Base-by-base conservation (phyloP, 225 moss, liverwort and hornwort species). In the Physcomitrellopsis africana region DNA sequence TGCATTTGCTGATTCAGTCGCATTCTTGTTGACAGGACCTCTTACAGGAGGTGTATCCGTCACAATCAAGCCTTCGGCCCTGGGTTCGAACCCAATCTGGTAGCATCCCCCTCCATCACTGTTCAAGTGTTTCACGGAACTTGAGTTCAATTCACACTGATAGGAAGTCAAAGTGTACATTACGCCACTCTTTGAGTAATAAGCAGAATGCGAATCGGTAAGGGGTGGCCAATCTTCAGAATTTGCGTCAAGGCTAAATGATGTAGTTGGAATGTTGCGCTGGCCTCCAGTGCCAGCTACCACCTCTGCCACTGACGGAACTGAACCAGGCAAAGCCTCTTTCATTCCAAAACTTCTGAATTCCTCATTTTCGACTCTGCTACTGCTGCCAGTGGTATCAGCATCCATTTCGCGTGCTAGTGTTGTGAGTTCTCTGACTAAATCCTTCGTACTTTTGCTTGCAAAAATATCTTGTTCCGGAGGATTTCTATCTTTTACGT, bases 191-290 rank as follows among this genome's bases (percentile, higher is more conserved):
- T 80, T 80, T 59, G 70, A 37, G 75, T 51, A 52, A 0, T 47
- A 22, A 10, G 44, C 1, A 74, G 37, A 16, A 49, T 27, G 63
- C 0, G 54, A 76, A 73, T 63, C 72, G 27, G 86, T 79, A 0
- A 88, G 2, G 1, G 75, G 76, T 46, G 86, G 89, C 82, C 85
- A 91, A 51, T 89, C 89, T 66, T 77, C 74, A 16, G 2, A 79
- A 58, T 85, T 81, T 54, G 65, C 66, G 77, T 86, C 72, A 11
- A 87, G 18, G 15, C 77, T 75, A 41, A 91, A 87, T 53, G 78
- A 45, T 57, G 65, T 7, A 63, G 16, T 22, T 46, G 12, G 1
- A 3, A 63, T 60, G 5, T 9, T 73, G 1, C 10, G 24, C 2
- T 56, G 26, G 24, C 49, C 60, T 75, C 72, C 43, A 46, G 8